phyloP scores from a whole-genome alignment of 2,329 filamentous ascomycete genomes.

The Fusarium xyrophilum region DNA sequence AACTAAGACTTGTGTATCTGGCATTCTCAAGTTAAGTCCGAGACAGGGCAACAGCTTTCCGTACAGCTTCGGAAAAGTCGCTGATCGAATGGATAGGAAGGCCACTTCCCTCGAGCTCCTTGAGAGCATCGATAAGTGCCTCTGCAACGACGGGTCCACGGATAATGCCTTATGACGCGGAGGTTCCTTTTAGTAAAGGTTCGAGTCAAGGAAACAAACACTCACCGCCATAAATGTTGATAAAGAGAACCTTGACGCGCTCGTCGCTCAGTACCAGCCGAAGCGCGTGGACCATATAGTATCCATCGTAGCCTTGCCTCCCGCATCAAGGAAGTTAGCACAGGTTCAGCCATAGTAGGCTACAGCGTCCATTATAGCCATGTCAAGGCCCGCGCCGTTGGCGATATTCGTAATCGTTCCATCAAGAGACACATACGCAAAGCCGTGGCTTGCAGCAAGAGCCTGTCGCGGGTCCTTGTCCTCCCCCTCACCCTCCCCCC shows the following conservation, averaged over 20 bases:
- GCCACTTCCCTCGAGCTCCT: neutral
- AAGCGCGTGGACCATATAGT: neutral
- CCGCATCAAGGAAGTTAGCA: neutral
- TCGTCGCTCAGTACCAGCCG: neutral
- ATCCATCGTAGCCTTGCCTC: neutral
- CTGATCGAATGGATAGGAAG: neutral
- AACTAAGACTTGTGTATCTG: neutral
- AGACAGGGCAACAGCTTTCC: neutral
- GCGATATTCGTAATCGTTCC: too few relatives aligned
- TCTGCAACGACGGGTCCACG: neutral
- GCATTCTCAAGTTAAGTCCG: neutral
- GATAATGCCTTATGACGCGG: neutral
- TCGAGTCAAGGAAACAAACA: neutral
- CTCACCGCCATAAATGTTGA: neutral
- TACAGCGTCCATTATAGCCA: neutral
- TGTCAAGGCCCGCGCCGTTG: neutral
- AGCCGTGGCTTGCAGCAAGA: too few relatives aligned
- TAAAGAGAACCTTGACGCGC: neutral
- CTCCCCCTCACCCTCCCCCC: too few relatives aligned
- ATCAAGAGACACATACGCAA: too few relatives aligned
- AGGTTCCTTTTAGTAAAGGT: neutral
- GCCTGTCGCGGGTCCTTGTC: too few relatives aligned
- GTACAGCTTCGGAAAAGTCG: neutral
- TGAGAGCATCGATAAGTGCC: neutral
- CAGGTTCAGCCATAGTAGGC: neutral